These are phyloP conservation scores for Petunia axillaris DNA, from an alignment of 257 asterid species.

Conservation along the genomic window DNA sequence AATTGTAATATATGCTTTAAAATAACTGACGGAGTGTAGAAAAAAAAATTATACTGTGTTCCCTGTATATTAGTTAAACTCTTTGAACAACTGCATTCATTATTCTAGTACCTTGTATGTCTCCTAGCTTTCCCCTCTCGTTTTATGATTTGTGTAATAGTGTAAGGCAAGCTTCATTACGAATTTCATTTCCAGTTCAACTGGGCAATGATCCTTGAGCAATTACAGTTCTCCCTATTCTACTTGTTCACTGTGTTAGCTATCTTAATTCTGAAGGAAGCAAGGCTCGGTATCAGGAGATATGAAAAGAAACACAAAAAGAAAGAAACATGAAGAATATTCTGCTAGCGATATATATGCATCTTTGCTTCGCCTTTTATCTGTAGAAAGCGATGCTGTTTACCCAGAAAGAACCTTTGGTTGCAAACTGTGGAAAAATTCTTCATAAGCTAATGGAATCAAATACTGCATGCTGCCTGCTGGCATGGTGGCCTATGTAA, in stretches of 20 bases:
- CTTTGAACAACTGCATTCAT: no score
- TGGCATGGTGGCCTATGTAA: not conserved
- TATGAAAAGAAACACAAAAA: not conserved
- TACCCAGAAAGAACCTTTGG: not conserved
- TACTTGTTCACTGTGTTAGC: not conserved
- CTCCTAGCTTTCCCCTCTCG: no score
- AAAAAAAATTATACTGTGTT: no score
- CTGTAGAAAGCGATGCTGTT: constrained; percentile 5
- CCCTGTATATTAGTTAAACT: no score
- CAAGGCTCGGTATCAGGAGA: not conserved
- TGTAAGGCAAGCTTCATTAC: no score
- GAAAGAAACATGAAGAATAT: not conserved
- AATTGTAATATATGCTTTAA: no score
- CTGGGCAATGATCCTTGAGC: no score
- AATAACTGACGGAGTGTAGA: no score
- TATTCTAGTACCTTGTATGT: no score
- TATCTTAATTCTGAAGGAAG: constrained; percentile 13
- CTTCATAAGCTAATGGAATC: not conserved
- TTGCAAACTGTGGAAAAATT: not conserved
- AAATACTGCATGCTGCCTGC: not conserved
- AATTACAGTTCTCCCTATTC: no score
- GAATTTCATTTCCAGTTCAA: no score
- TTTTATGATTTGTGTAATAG: no score
- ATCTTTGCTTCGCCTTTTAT: constrained; percentile 20
- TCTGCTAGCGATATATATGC: constrained; percentile 16